Base-by-base conservation (phyloP, 345 rosid genomes). In the Rubroshorea leprosula region DNA sequence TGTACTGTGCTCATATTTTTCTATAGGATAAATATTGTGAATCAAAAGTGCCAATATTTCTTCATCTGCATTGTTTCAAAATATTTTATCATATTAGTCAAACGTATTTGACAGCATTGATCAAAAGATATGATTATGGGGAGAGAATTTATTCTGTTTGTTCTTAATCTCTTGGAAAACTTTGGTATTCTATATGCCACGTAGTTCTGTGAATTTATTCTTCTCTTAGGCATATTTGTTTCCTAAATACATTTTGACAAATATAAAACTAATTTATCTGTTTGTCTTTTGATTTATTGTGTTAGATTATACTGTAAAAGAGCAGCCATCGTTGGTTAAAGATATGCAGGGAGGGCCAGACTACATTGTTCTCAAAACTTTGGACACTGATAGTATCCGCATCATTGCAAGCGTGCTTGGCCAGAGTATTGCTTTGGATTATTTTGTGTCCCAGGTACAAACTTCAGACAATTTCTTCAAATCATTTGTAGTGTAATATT, bases 381-480 rank as follows among this genome's bases (percentile, higher is more conserved):
- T 92, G 69, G 98, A 92, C 72, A 86, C 83, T 43, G 90, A 92
- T 64, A 85, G 92, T 56, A 73, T 92, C 39, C 92, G 95, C 52
- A 75, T 86, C 23, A 88, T 92, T 65, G 96, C 92, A 71, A 92
- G 95, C 60, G 92, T 92, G 64, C 95, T 91, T 23, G 98, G 96
- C 17, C 96, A 86, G 69, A 91, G 98, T 55, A 91, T 88, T 77
- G 96, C 95, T 3, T 56, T 86, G 78, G 98, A 91, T 64, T 84
- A 88, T 69, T 91, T 84, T 81, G 96, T 91, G 66, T 90, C 95
- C 47, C 97, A 87, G 93, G 97, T 84, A 74, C 68, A 24, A 14
- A 54, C 16, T 17, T 35, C 23, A 19, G 12, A 8, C 15, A 63
- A 22, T 45, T 50, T 24, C 23, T 11, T 3, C 22, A 49, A 51